These are phyloP conservation scores for Cyberlindnera galapagoensis DNA, from an alignment of 805 yeast genomes.

Conservation along the genomic window DNA sequence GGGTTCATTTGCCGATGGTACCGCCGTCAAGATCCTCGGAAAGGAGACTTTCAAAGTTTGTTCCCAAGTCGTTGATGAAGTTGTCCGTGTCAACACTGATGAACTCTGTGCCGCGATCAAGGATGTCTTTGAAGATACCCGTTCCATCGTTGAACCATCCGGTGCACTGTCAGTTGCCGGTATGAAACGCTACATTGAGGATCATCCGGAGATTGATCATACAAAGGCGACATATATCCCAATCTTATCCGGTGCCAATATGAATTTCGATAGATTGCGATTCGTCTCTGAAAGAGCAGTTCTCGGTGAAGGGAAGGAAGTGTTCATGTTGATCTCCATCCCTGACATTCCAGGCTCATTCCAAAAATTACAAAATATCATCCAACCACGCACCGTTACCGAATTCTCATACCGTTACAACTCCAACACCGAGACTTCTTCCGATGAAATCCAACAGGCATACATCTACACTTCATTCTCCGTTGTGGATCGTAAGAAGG, in stretches of 20 bases:
- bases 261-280: slow-evolving; percentile 94
- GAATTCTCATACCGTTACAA: slow-evolving; percentile 88
- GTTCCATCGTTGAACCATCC: slow-evolving; percentile 92
- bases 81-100: slow-evolving; percentile 79
- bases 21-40: slow-evolving; percentile 89
- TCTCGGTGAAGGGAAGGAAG: slow-evolving; percentile 97
- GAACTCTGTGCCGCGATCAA: slow-evolving; percentile 96
- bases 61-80: slow-evolving; percentile 78
- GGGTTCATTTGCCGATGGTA: slow-evolving; percentile 98
- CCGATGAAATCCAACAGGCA: slow-evolving; percentile 38
- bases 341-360: slow-evolving; percentile 95
- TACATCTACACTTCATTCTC: slow-evolving; percentile 84
- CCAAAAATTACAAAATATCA: slow-evolving; percentile 62
- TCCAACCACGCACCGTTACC: slow-evolving; percentile 86
- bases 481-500: slow-evolving; percentile 70
- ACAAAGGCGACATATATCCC: slow-evolving; percentile 70
- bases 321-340: slow-evolving; percentile 80
- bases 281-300: slow-evolving; percentile 97
- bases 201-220: slow-evolving; percentile 68
- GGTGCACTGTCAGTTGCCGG: slow-evolving; percentile 98
- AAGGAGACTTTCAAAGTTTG: slow-evolving; percentile 86
- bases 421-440: slow-evolving; percentile 30
- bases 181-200: slow-evolving; percentile 68
- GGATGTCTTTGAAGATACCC: slow-evolving; percentile 92
- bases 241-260: slow-evolving; percentile 91